These are phyloP conservation scores for Paramecium bursaria DNA, from an alignment of 73 alveolate genomes.

Conservation along the genomic window DNA sequence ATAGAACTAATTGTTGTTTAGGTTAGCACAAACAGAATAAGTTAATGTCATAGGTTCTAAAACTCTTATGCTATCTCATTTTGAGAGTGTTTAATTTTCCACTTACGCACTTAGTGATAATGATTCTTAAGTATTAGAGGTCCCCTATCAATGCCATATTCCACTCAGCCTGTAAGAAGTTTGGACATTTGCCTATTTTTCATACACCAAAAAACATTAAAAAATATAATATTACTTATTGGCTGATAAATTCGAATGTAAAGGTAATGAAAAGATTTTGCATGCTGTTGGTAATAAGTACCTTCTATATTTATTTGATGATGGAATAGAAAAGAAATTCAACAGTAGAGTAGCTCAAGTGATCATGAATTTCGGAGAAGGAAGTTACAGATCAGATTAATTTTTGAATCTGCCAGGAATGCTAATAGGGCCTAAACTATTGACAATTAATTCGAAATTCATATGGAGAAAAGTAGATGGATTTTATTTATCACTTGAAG, in stretches of 20 bases:
- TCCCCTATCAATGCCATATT: constrained; percentile 26
- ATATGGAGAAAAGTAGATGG: not conserved
- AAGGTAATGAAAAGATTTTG: constrained; percentile 1
- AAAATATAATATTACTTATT: constrained; percentile 20
- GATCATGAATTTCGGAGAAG: constrained; percentile 22
- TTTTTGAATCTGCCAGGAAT: constrained; percentile 12
- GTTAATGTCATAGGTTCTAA: constrained; percentile 23
- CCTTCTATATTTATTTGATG: constrained; percentile 11
- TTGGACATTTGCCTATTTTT: constrained; percentile 50
- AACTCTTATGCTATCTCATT: constrained; percentile 15
- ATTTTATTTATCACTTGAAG: not conserved
- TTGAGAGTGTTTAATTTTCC: not conserved
- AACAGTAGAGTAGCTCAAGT: constrained; percentile 36
- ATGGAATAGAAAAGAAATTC: constrained; percentile 7
- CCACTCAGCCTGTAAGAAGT: constrained; percentile 18
- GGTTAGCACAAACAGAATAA: not conserved
- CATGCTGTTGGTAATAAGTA: constrained; percentile 24
- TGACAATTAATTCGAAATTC: not conserved
- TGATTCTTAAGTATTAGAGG: not conserved
- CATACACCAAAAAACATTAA: constrained; percentile 16
- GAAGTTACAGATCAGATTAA: not conserved
- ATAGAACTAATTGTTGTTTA: constrained; percentile 17
- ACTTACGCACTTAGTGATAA: not conserved
- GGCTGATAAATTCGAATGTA: constrained; percentile 5
- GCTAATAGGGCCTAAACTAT: not conserved